Evolutionary conservation across 495 filamentous ascomycete species (phyloP).

Genomic region (Penicillium antarcticum): DNA sequence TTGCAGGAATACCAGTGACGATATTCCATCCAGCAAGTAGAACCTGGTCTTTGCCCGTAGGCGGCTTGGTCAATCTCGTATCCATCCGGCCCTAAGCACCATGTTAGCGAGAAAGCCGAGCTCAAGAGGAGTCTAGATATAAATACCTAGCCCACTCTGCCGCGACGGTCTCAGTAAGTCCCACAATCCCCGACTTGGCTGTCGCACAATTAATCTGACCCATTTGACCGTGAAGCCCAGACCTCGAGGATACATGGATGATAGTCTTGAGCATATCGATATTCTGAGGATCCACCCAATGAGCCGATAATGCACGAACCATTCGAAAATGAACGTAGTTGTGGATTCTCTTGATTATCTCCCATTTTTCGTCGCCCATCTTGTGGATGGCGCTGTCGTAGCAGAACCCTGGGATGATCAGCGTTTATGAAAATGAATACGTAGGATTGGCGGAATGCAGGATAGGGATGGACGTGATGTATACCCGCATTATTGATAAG

Average conservation of each 20-base stretch:
- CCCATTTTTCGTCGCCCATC: constrained; percentile 77
- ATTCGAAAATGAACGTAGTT: constrained; percentile 71
- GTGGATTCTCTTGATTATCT: constrained; percentile 68
- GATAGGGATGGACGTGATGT: no score
- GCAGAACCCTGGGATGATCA: constrained; percentile 7
- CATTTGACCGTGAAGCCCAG: constrained; percentile 66
- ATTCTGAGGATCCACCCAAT: constrained; percentile 55
- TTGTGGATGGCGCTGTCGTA: constrained; percentile 74
- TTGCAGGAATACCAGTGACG: constrained; percentile 10
- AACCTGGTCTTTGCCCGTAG: constrained; percentile 57
- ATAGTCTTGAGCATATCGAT: constrained; percentile 65
- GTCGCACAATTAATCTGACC: constrained; percentile 72
- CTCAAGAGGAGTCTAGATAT: no score
- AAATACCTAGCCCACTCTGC: constrained; percentile 70
- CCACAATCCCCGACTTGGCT: constrained; percentile 67
- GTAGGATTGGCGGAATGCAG: no score
- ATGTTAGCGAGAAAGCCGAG: not conserved
- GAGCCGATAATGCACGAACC: constrained; percentile 63
- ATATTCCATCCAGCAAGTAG: constrained; percentile 54
- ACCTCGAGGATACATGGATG: constrained; percentile 68
- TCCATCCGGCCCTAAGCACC: constrained; percentile 64
- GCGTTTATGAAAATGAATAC: constrained; percentile 45
- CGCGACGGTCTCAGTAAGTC: constrained; percentile 70
- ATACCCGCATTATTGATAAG: constrained; percentile 75
- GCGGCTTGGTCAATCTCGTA: constrained; percentile 62